These are phyloP conservation scores for Trichoderma sp. DNA, from an alignment of 2,329 filamentous ascomycete genomes.

Conservation along the genomic window DNA sequence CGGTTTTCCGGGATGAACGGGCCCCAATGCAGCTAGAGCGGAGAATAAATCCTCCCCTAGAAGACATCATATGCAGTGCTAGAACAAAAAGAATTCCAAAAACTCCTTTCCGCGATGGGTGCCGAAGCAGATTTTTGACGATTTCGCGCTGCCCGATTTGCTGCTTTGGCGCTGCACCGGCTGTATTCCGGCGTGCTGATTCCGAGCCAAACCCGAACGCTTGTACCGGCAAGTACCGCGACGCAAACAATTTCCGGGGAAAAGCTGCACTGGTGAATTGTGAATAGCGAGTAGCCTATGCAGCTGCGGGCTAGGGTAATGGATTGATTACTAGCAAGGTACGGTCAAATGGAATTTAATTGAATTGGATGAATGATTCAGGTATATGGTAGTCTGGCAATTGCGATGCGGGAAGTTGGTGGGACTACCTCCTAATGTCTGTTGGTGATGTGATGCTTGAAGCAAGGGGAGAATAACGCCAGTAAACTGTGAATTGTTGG, in stretches of 20 bases:
- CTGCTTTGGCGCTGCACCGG: not conserved
- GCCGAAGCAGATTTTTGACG: not conserved
- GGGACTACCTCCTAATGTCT: not conserved
- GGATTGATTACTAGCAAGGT: not conserved
- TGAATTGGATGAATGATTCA: not conserved
- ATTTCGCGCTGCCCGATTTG: not conserved
- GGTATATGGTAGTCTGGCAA: not conserved
- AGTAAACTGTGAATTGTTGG: not conserved
- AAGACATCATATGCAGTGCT: not conserved
- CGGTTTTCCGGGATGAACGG: not conserved
- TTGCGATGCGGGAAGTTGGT: not conserved
- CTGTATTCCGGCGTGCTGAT: not conserved
- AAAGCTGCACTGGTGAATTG: not conserved
- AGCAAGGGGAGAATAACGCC: not conserved
- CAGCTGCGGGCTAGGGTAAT: not conserved
- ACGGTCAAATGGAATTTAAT: not conserved
- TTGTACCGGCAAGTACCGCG: not conserved
- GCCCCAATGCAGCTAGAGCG: not conserved
- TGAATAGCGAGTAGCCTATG: not conserved
- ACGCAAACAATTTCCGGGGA: not conserved
- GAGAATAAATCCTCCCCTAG: not conserved
- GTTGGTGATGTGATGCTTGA: not conserved
- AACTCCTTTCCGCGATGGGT: not conserved
- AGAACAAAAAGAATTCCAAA: not conserved
- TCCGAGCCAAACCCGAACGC: conserved; percentile 8